These are phyloP conservation scores for Bonia amplexicaulis DNA, from an alignment of 176 grass and related monocot genomes.

Conservation along the genomic window DNA sequence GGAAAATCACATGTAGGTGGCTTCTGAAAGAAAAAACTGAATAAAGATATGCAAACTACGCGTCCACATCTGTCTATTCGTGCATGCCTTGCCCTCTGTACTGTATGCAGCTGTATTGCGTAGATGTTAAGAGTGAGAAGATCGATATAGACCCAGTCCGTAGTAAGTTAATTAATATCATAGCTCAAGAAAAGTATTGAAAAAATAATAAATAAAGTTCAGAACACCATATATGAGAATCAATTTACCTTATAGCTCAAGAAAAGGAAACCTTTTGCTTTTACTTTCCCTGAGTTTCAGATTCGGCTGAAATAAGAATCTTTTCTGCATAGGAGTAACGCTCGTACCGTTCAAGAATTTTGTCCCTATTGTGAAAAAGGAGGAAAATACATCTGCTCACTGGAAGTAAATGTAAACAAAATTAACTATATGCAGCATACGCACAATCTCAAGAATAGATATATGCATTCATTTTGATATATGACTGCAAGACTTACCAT, in stretches of 20 bases:
- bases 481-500: too few relatives aligned
- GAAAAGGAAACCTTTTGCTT: not conserved
- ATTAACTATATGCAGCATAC: too few relatives aligned
- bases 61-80: too few relatives aligned
- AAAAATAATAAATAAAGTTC: not conserved
- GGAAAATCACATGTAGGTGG: not conserved
- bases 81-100: too few relatives aligned
- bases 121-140: not conserved
- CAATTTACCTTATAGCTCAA: not conserved
- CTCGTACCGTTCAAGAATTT: conserved; percentile 85
- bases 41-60: too few relatives aligned
- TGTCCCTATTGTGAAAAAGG: too few relatives aligned
- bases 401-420: too few relatives aligned
- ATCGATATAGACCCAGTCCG: not conserved
- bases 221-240: not conserved
- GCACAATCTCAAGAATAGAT: too few relatives aligned
- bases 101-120: not conserved
- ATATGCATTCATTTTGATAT: too few relatives aligned
- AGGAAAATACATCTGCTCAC: too few relatives aligned
- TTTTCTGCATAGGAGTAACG: conserved; percentile 70
- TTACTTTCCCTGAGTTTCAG: conserved; percentile 51
- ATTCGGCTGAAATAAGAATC: conserved; percentile 49
- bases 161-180: not conserved
- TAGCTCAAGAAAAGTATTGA: not conserved
- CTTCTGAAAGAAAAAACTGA: too few relatives aligned